These are phyloP conservation scores for Rhizoctonia solani DNA, from an alignment of 1,284 basidiomycete species.

Conservation along the genomic window DNA sequence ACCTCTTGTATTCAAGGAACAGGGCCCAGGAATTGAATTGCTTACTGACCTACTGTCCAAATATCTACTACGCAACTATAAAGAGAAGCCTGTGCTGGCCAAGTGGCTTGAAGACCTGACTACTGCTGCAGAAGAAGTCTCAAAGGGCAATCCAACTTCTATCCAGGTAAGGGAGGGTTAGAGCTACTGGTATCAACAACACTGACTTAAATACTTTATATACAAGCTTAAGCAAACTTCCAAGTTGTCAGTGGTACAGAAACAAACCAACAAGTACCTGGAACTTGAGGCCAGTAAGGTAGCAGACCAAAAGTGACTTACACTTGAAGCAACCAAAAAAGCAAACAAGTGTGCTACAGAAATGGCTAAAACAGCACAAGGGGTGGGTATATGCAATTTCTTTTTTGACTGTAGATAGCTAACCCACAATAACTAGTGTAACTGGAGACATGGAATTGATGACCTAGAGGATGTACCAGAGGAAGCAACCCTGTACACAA, in stretches of 20 bases:
- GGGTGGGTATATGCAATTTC: neutral
- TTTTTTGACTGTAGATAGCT: too few species aligned
- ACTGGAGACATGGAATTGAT: constrained; percentile 16
- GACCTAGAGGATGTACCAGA: neutral
- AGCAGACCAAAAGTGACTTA: neutral
- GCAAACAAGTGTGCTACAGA: neutral
- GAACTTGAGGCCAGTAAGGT: neutral
- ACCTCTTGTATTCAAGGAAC: too few species aligned
- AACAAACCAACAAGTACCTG: neutral
- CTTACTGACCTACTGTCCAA: neutral
- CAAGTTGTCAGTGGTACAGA: neutral
- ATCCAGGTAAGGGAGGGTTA: neutral
- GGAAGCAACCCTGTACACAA: neutral
- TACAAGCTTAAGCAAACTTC: neutral
- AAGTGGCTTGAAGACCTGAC: constrained; percentile 22
- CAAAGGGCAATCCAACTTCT: too few species aligned
- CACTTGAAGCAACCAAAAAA: neutral
- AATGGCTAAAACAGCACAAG: neutral
- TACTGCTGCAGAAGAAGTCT: neutral
- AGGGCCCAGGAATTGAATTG: too few species aligned
- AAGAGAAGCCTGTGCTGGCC: neutral
- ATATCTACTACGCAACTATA: neutral
- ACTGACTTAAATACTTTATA: neutral
- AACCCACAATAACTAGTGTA: too few species aligned
- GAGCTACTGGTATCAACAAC: neutral